Conservation (phyloP, 768 basidiomycete genomes). For the Mycena crocata region DNA sequence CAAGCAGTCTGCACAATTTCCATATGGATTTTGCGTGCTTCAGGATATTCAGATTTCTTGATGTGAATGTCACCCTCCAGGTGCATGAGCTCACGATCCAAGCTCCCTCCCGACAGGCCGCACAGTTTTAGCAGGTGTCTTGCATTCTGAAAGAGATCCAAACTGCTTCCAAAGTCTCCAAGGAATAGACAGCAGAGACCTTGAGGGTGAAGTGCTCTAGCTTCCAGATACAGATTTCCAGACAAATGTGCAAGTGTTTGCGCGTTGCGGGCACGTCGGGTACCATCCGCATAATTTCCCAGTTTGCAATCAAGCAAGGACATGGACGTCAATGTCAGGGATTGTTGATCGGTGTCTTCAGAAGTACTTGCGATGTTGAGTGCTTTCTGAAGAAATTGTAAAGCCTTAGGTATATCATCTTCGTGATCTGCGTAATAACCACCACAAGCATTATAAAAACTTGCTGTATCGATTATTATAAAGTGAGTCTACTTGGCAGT, state of each 20-base stretch:
- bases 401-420: background rate
- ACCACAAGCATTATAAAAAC: background rate
- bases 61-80: background rate
- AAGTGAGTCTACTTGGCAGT: too few species aligned
- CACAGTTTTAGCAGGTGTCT: background rate
- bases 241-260: background rate
- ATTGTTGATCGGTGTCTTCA: background rate
- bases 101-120: background rate
- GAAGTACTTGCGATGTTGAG: background rate
- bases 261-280: background rate
- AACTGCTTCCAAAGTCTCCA: background rate
- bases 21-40: background rate
- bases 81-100: background rate
- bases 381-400: background rate
- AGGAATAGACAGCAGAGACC: background rate
- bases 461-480: background rate
- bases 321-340: too few species aligned
- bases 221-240: background rate
- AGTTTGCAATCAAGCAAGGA: background rate
- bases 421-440: background rate
- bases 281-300: background rate
- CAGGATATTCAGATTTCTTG: background rate
- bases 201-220: background rate
- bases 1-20: too few species aligned
- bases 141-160: background rate